These are phyloP conservation scores for Solanum paucissectum DNA, from an alignment of 257 asterid species.

Conservation along the genomic window DNA sequence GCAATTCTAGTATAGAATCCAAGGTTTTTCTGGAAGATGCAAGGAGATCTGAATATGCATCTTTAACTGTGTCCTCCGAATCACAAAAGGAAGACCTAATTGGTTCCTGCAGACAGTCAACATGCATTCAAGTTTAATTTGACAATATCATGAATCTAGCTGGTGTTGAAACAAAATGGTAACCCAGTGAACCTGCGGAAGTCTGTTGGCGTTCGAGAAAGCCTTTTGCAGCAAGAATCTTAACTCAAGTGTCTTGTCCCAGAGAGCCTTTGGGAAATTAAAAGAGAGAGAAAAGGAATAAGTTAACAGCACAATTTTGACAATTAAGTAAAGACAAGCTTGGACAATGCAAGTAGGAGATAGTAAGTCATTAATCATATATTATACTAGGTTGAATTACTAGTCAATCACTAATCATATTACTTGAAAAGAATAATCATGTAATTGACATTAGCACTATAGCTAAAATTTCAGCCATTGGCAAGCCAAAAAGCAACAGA, in stretches of 20 bases:
- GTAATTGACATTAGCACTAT: background rate
- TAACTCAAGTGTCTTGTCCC: conserved; percentile 92
- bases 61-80: conserved; percentile 30
- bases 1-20: conserved; percentile 62
- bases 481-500: background rate
- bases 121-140: background rate
- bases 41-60: conserved; percentile 69
- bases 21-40: conserved; percentile 66
- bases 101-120: conserved; percentile 47
- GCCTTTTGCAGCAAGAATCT: conserved; percentile 89
- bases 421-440: background rate
- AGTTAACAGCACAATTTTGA: background rate
- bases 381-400: background rate
- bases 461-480: background rate
- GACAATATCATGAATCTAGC: background rate
- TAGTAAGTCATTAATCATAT: background rate
- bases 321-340: background rate
- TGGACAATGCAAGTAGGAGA: background rate
- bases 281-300: background rate
- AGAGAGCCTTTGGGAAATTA: conserved; percentile 53
- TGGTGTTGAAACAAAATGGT: background rate
- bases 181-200: conserved; percentile 66
- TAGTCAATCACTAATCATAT: background rate
- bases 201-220: conserved; percentile 72
- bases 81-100: conserved; percentile 56